Percentiles rank a stretch among this genome's conserved stretches.
Conservation (phyloP, 2,329 filamentous ascomycete species). For the Alternaria sp. region DNA sequence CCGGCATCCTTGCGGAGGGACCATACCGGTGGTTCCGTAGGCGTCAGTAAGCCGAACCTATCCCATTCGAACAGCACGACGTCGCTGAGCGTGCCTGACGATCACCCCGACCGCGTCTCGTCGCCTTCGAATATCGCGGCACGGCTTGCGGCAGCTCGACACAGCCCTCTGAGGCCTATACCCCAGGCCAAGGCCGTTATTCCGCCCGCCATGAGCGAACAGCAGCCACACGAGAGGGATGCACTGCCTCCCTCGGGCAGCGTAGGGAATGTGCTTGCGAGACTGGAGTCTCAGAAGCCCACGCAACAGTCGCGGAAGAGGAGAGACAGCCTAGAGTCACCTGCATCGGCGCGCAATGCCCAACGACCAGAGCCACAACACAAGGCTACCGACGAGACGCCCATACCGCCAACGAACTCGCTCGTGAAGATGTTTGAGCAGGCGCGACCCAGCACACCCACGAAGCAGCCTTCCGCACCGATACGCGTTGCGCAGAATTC, state of each 20-base stretch:
- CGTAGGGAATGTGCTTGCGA: constrained; percentile 41
- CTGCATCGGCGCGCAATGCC: constrained; percentile 14
- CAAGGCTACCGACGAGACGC: constrained; percentile 59
- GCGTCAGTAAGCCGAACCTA: constrained; percentile 28
- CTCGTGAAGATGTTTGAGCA: constrained; percentile 74
- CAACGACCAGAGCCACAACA: constrained; percentile 7
- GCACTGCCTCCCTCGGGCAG: constrained; percentile 41
- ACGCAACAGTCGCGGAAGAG: constrained; percentile 20
- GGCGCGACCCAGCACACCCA: constrained; percentile 39
- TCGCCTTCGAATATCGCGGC: constrained; percentile 69
- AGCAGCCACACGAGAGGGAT: constrained; percentile 34
- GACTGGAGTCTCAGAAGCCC: constrained; percentile 33
- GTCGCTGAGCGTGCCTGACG: constrained; percentile 39
- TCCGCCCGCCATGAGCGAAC: constrained; percentile 26
- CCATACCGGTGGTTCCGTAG: constrained; percentile 39
- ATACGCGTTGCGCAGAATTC: constrained; percentile 28
- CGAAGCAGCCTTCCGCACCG: constrained; percentile 19
- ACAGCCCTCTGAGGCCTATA: constrained; percentile 53
- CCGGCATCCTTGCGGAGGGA: constrained; percentile 35
- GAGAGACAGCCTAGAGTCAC: constrained; percentile 23
- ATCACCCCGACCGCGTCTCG: constrained; percentile 44
- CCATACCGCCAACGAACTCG: constrained; percentile 67
- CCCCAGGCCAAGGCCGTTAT: constrained; percentile 21
- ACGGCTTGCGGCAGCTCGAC: constrained; percentile 66
- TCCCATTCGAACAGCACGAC: constrained; percentile 40